A percentile compares a stretch with the other conserved stretches of the same genome.
phyloP scores from a whole-genome alignment of 768 basidiomycete genomes.

The Collybia mongolica region DNA sequence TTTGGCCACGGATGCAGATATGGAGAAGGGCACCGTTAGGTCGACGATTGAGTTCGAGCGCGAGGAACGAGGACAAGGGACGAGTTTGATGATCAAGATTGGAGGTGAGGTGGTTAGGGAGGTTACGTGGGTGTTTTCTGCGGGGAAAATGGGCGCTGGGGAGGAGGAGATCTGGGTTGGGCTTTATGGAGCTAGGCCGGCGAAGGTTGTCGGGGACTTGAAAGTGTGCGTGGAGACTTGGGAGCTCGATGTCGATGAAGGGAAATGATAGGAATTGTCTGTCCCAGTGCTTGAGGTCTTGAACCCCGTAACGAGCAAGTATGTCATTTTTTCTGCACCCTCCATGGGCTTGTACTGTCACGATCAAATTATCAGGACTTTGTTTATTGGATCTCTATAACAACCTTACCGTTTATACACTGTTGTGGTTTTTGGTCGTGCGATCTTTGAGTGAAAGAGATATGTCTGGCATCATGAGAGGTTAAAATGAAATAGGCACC shows the following conservation, averaged over 20 bases:
- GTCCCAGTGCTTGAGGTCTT: no score
- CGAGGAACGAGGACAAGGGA: conserved; percentile 13
- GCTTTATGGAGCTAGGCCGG: conserved; percentile 14
- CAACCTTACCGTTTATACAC: no score
- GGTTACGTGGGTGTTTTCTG: conserved; percentile 18
- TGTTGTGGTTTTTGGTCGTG: no score
- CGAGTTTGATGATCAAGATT: conserved; percentile 16
- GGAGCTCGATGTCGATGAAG: conserved; percentile 1
- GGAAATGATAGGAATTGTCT: no score
- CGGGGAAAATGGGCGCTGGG: background rate
- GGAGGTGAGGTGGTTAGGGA: conserved; percentile 16
- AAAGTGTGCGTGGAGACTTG: conserved; percentile 6
- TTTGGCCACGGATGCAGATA: conserved; percentile 2
- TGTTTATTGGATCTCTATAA: no score
- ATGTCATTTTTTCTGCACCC: no score
- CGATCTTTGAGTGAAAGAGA: no score
- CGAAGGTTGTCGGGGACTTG: conserved; percentile 6
- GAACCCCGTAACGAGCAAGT: no score
- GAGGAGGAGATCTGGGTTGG: conserved; percentile 16
- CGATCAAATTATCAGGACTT: no score
- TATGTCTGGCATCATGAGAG: no score
- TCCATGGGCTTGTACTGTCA: no score
- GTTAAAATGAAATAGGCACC: no score
- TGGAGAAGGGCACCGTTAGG: conserved; percentile 3
- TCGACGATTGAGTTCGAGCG: conserved; percentile 15